Evolutionary conservation across 208 protist species (phyloP), one percentile per base, ranked within the genome.

Genomic region (Trypanosoma theileri): DNA sequence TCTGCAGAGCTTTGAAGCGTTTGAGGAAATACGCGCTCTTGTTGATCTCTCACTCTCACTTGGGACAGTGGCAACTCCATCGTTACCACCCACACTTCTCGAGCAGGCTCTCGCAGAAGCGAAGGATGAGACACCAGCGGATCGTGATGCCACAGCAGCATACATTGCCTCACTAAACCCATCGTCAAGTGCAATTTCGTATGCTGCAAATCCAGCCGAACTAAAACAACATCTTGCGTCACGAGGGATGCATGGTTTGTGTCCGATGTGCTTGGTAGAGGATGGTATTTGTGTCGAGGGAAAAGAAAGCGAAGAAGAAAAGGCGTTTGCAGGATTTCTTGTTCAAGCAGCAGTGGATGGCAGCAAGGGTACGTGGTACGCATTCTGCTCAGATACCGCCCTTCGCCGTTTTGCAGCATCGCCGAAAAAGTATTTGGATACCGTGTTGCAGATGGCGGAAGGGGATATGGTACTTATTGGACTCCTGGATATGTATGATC

Each of bases 341-440:
- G 22, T 75, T 4, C 59, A 57, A n/a, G 1, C 56, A 10, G 11
- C 1, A 16, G 12, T 42, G 12, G 45, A 21, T 4, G 21, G 68
- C 11, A 78, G 59, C 8, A 67, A 79, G 21, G 73, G 63, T 17
- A 61, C 54, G 46, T 78, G 77, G 53, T 93, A 88, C 75, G 81
- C 88, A 3, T 69, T 75, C 21, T 66, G 76, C 59, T 82, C 81
- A 12, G 68, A 81, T 4, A 84, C 75, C 62, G 85, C 73, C 0
- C 73, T 93, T 50, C 73, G 79, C n/a, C 70, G 79, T 46, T 93
- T 84, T 51, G 60, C 26, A 16, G 53, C 52, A 71, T 88, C 84
- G 71, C 80, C 88, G 14, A 72, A 86, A 44, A 60, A 62, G n/a
- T 86, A 85, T 55, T 59, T 78, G 22, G 56, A 66, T n/a, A 42